These are phyloP conservation scores for Rhizopus arrhizus DNA, from an alignment of 371 early-diverging fungal genomes.

Conservation along the genomic window DNA sequence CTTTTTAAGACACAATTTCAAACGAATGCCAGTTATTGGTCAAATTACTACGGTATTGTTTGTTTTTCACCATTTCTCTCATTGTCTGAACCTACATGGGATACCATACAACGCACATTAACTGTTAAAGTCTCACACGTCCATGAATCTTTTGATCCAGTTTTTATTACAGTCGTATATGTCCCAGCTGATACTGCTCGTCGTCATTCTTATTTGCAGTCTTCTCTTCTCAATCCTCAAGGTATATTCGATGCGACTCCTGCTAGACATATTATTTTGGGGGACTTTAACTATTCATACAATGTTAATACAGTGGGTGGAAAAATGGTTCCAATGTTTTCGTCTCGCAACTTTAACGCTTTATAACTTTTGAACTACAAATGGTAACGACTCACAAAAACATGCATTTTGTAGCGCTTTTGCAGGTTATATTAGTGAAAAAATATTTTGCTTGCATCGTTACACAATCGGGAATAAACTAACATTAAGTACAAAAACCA, in stretches of 20 bases:
- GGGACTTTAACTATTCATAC: conserved; percentile 16
- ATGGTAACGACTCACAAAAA: no score
- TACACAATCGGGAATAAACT: no score
- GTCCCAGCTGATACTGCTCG: conserved; percentile 1
- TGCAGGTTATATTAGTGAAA: no score
- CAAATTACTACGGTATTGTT: conserved; percentile 8
- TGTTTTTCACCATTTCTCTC: conserved; percentile 10
- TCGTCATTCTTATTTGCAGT: conserved; percentile 3
- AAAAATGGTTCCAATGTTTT: no score
- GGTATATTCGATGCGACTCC: no score
- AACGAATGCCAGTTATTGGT: conserved; percentile 8
- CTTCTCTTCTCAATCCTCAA: background rate
- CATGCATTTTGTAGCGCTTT: no score
- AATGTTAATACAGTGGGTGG: background rate
- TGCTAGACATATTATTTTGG: conserved; percentile 8
- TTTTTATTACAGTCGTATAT: conserved; percentile 9
- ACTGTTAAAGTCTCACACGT: conserved; percentile 14
- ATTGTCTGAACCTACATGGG: background rate
- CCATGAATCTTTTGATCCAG: conserved; percentile 10
- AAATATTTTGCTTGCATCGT: no score
- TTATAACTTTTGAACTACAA: no score
- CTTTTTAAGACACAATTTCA: conserved; percentile 10
- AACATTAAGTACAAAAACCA: no score
- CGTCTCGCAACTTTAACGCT: no score
- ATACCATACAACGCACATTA: background rate